Evolutionary conservation across 2,329 filamentous ascomycete genomes (phyloP), one percentile per base, ranked within the genome.

Genomic region (Colletotrichum sp.): DNA sequence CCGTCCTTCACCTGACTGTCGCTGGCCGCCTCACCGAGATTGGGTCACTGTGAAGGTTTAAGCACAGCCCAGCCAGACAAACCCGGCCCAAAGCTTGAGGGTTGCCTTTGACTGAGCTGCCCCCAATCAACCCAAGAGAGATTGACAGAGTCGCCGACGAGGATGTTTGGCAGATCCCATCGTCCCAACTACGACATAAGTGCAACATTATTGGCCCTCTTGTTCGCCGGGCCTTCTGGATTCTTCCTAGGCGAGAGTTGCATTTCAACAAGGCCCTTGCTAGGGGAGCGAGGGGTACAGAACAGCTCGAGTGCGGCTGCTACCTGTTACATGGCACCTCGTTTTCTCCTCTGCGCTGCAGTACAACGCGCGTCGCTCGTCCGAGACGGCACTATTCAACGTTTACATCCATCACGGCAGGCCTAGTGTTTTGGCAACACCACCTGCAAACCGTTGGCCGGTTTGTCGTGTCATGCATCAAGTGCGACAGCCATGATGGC

Each of bases 21-120:
- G 61, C 64, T 60, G 32, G 68, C 68, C 72, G 36, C 72, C 61
- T 59, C 68, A 32, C 68, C 68, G 72, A 71, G 52, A 72, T 44
- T 63, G 61, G 34, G 61, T 22, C 25, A 67, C 25, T 48, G 28
- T 44, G 28, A 22, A 63, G 63, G 39, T 75, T 72, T 32, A 64
- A 66, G 72, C 63, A 55, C 11, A 44, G 57, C 55, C 68, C 25
- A 57, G 69, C 63, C 55, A 72, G 48, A 36, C 15, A 44, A 57
- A 67, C 63, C 55, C n/a, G 55, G 69, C 52, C 15, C 68, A 55
- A 68, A 75, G 39, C n/a, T 67, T 57, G 25, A 67, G 28, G 67
- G 39, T 66, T 66, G 60, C 22, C 28, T 44, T 48, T 59, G 44
- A 59, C 28, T 48, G 48, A 68, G 52, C 52, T 36, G 30, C 44